Evolutionary conservation across 2,329 filamentous ascomycete genomes (phyloP), one percentile per base, ranked within the genome.

Genomic region (Colletotrichum sp.): DNA sequence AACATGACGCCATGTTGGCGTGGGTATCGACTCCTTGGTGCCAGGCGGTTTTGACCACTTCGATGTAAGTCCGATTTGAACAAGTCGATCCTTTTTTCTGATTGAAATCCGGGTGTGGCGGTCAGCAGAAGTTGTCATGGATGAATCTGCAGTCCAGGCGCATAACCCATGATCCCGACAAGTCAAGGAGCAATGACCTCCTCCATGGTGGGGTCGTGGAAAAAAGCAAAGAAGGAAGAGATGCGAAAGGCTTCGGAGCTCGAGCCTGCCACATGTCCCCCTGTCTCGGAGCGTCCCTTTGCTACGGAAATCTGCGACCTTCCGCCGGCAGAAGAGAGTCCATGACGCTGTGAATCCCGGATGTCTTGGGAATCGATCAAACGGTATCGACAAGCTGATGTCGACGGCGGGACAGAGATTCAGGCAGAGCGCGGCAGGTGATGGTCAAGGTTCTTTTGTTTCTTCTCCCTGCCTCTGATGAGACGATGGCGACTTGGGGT

Each of bases 241-340:
- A 68, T 64, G 73, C 63, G 69, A 67, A 55, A 64, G 63, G 55
- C 32, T 48, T 36, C 69, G 60, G 65, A 71, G 70, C 34, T 68
- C 43, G n/a, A 48, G 68, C 61, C 68, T 63, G 36, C 59, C 63
- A 30, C 39, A n/a, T 64, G 34, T 12, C 43, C 43, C 55, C 70
- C 59, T 67, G 73, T 73, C 70, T 73, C 57, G 57, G 64, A 65
- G 73, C 70, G 26, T 52, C 32, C 34, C 70, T 69, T 75, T 75
- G 73, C 70, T 34, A 72, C 28, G 70, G 55, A 68, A 72, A 68
- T 39, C 26, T 72, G 55, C 55, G 48, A 72, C 63, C 69, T 43
- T 64, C 43, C 63, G 28, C 32, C 39, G 32, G 55, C 57, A 68
- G 34, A 26, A 61, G 52, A 26, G 26, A 61, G 55, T 39, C 63